phyloP scores from a whole-genome alignment of 805 yeast species.

The Vanderwaltozyma tropicalis region DNA sequence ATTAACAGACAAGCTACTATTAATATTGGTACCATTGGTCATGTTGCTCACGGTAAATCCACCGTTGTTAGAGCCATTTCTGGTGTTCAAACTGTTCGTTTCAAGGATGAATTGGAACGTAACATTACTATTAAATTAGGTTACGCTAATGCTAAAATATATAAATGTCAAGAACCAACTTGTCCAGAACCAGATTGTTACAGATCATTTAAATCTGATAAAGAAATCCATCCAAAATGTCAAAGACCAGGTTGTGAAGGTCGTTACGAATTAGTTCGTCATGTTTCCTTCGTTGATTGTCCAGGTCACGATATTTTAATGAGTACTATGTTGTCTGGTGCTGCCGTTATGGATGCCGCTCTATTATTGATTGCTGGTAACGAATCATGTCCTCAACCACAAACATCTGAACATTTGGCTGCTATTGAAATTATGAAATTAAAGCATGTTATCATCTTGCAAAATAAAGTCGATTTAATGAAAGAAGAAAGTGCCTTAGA shows the following conservation, averaged over 20 bases:
- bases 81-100: constrained; percentile 97
- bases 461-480: constrained; percentile 97
- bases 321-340: constrained; percentile 99
- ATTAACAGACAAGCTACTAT: constrained; percentile 98
- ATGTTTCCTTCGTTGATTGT: constrained; percentile 97
- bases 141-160: constrained; percentile 97
- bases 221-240: constrained; percentile 90
- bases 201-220: constrained; percentile 87
- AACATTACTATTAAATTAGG: constrained; percentile 97
- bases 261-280: constrained; percentile 83
- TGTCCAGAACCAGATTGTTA: constrained; percentile 94
- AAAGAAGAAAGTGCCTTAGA: constrained; percentile 93
- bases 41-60: constrained; percentile 91
- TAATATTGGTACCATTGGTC: constrained; percentile 95
- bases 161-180: constrained; percentile 74
- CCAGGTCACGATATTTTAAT: constrained; percentile 99
- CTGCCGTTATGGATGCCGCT: constrained; percentile 99
- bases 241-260: constrained; percentile 81
- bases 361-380: constrained; percentile 92
- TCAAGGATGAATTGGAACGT: constrained; percentile 98
- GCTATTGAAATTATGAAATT: constrained; percentile 99
- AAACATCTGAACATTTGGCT: constrained; percentile 97
- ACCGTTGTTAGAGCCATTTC: constrained; percentile 94
- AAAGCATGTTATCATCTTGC: constrained; percentile 90
- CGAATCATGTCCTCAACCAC: constrained; percentile 99